Conservation (phyloP, 352 stramenopile genomes). For the Globisporangium cystogenes region DNA sequence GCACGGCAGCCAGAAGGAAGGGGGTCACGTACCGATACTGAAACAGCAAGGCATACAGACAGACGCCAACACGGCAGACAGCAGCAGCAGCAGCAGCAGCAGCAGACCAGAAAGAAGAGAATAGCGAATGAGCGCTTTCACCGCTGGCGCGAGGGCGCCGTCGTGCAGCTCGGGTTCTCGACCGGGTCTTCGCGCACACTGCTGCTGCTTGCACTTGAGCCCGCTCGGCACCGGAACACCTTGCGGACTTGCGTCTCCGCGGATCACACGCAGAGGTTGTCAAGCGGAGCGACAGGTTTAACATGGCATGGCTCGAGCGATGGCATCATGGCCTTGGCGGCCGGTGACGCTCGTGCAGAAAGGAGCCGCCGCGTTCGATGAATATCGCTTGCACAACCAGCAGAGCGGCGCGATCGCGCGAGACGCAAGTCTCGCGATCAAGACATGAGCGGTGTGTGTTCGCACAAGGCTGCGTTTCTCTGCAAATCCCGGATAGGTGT, state of each 20-base stretch:
- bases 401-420: background rate
- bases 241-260: background rate
- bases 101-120: background rate
- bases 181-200: no score
- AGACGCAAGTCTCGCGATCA: no score
- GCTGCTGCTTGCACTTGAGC: background rate
- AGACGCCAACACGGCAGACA: no score
- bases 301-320: background rate
- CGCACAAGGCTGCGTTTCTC: constrained; percentile 4
- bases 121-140: background rate
- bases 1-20: no score
- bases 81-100: no score
- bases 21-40: no score
- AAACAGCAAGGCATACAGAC: no score
- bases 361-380: background rate
- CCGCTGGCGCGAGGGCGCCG: no score
- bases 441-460: background rate
- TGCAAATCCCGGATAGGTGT: background rate
- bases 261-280: background rate
- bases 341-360: background rate
- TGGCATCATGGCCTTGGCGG: background rate
- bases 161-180: no score
- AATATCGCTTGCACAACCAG: background rate
- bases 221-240: background rate
- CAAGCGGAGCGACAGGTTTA: background rate